A percentile compares a stretch with the other conserved stretches of the same genome.
These are phyloP conservation scores for Polychytrium aggregatum DNA, from an alignment of 192 early-diverging fungal species.

Conservation along the genomic window DNA sequence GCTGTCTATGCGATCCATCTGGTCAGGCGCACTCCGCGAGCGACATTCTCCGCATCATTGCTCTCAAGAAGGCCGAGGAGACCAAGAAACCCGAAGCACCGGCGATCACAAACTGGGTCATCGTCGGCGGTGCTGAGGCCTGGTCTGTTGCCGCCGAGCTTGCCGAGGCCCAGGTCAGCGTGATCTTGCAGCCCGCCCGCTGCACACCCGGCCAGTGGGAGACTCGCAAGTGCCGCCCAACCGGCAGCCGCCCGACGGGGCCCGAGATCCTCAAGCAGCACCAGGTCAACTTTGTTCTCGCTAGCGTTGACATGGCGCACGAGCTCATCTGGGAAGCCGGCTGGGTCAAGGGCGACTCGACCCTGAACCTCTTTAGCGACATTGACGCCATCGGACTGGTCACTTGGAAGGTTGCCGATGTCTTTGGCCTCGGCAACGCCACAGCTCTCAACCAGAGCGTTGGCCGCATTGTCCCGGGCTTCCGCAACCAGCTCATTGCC, in stretches of 20 bases:
- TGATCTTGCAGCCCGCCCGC: constrained; percentile 48
- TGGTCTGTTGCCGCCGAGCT: constrained; percentile 48
- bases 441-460: constrained; percentile 3
- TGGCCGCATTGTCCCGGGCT: constrained; percentile 18
- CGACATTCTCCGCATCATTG: constrained; percentile 56
- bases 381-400: constrained; percentile 57
- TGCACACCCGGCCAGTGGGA: constrained; percentile 56
- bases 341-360: constrained; percentile 38
- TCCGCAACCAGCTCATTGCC: constrained; percentile 40
- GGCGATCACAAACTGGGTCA: constrained; percentile 28
- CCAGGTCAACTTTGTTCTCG: constrained; percentile 50
- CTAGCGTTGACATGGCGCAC: constrained; percentile 38
- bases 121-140: constrained; percentile 60
- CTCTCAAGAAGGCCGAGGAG: constrained; percentile 37
- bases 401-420: constrained; percentile 60
- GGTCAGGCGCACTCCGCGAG: constrained; percentile 13
- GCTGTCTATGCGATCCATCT: too few relatives aligned
- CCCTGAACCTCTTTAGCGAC: constrained; percentile 12
- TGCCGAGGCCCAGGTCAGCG: constrained; percentile 41
- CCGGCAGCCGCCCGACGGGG: constrained; percentile 36
- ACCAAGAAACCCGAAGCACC: too few relatives aligned
- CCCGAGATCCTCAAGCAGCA: constrained; percentile 38
- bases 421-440: too few relatives aligned
- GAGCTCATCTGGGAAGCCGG: constrained; percentile 71
- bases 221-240: constrained; percentile 42